Conservation (phyloP, 208 protist species). For the Borovskyia barvae region DNA sequence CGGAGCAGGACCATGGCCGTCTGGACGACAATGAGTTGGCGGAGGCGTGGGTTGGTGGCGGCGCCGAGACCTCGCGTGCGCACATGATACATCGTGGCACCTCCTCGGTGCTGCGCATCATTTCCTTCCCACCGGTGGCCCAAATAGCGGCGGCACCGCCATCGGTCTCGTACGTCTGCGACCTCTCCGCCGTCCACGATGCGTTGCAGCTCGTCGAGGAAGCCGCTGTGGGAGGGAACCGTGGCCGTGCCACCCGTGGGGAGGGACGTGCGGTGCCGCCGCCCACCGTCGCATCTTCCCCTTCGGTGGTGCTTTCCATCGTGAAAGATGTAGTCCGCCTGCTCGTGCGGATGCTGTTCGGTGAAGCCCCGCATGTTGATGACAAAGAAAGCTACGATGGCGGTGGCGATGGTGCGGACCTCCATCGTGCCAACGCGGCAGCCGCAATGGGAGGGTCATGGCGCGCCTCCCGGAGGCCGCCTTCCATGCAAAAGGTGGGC, state of each 20-base stretch:
- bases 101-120: conserved; percentile 13
- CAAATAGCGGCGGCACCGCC: neutral
- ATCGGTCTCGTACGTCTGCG: neutral
- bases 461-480: no score
- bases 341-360: neutral
- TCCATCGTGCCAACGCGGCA: neutral
- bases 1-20: no score
- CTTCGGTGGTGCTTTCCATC: neutral
- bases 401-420: neutral
- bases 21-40: no score
- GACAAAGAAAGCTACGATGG: neutral
- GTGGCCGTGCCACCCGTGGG: no score
- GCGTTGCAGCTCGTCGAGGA: conserved; percentile 6
- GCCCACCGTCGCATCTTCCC: neutral
- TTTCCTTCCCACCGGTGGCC: conserved; percentile 33
- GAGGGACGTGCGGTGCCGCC: neutral
- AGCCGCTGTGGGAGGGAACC: neutral
- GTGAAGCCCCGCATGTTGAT: neutral
- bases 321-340: neutral
- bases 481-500: no score
- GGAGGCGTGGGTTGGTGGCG: no score
- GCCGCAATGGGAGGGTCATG: no score
- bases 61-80: conserved; percentile 10
- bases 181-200: conserved; percentile 4
- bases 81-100: conserved; percentile 12